Base-by-base conservation (phyloP, 257 asterid species). In the Nicotiana undulata region DNA sequence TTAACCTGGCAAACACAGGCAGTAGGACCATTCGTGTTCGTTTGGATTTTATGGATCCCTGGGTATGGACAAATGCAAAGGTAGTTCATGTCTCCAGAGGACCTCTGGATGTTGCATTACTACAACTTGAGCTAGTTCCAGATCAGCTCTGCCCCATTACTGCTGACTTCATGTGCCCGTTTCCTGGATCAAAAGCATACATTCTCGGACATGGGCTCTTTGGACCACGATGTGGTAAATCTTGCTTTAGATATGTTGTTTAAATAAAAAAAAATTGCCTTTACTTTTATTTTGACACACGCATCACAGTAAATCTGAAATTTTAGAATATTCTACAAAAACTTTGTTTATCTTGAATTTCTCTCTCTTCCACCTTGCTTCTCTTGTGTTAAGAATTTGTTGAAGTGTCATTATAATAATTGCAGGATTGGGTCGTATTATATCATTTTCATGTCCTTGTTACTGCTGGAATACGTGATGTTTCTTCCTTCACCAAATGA, bases 211-310 rank as follows among this genome's bases (percentile, higher is more conserved):
- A 96, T 80, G 99, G 99, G 52, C 88, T 96, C 77, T 92, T 94
- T 91, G 99, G 99, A 83, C 99, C 99, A 67, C 97, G 98, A 80
- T 90, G 93, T 81, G 97, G 99, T 96, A 89, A 87, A 64, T 29
- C 70, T 82, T 78, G 61, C 61, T 74, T 79, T 75, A 28, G 77
- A 74, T 74, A 16, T 49, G 79, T 74, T 26, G 5, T 74, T 44
- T 49, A 74, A 18, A 74, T 49, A 74, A 72, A 26, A 51, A 46
- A 3, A 24, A 44, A 26, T 24, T 37, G 44, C 63, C 9, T 49
- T 49, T 15, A 24, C 61, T 24, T 49, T 74, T 49, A 24, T 49
- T 74, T 49, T 9, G 44, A 24, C 44, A 74, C 77, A 13, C 5
- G 15, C 16, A 17, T 49, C 26, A 49, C 17, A 13, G 44, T 34